These are phyloP conservation scores for Sideroxylon spinosum DNA, from an alignment of 179 eudicot genomes.

Conservation along the genomic window DNA sequence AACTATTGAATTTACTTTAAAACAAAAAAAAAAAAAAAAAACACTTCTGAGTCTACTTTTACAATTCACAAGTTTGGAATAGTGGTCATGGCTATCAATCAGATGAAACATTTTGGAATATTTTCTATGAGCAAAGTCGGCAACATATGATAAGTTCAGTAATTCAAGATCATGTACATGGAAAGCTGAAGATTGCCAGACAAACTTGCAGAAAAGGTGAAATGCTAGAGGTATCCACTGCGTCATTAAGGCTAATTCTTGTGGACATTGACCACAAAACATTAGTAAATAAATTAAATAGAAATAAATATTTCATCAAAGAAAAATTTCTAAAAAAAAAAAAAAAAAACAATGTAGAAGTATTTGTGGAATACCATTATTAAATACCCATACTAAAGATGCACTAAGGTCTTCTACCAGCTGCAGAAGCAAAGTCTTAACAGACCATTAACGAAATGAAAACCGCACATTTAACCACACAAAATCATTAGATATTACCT, in stretches of 20 bases:
- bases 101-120: background rate
- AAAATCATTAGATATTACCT: constrained; percentile 35
- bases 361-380: constrained; percentile 49
- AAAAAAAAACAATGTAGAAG: background rate
- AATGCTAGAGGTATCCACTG: constrained; percentile 53
- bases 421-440: constrained; percentile 31
- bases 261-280: constrained; percentile 10
- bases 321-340: background rate
- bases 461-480: background rate
- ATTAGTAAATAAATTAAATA: background rate
- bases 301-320: background rate
- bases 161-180: background rate
- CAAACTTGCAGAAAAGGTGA: constrained; percentile 68
- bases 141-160: background rate
- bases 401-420: constrained; percentile 89
- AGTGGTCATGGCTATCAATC: background rate
- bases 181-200: constrained; percentile 11
- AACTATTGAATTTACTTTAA: too few relatives aligned
- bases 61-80: background rate
- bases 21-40: too few relatives aligned
- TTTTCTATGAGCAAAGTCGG: background rate
- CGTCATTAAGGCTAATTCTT: constrained; percentile 71
- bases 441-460: background rate
- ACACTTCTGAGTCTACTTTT: background rate
- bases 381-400: constrained; percentile 77